Evolutionary conservation across 164 flowering plant genomes (phyloP).

Genomic region (Buxus sempervirens): DNA sequence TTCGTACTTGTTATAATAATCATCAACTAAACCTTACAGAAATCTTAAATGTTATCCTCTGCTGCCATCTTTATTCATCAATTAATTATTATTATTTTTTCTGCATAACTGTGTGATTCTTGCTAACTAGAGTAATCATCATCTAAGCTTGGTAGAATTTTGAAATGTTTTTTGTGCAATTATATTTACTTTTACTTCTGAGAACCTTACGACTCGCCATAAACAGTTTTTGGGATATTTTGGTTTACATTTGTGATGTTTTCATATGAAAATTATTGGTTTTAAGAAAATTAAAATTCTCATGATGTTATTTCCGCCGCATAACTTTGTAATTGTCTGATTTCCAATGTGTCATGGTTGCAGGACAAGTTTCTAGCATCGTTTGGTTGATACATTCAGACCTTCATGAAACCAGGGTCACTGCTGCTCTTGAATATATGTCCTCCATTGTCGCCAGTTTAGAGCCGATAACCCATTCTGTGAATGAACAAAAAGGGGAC

Average conservation of each 20-base stretch:
- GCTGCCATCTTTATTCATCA: neutral
- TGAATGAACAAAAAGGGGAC: constrained; percentile 30
- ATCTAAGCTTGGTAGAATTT: neutral
- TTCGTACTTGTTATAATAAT: neutral
- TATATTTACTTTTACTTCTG: too few species aligned
- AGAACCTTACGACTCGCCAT: neutral
- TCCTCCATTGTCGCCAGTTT: constrained; percentile 71
- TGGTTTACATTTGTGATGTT: neutral
- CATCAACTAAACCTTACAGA: neutral
- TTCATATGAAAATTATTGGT: neutral
- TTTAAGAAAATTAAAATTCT: neutral
- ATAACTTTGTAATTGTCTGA: neutral
- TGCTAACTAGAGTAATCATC: too few species aligned
- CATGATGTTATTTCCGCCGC: neutral
- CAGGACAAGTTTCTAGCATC: constrained; percentile 68
- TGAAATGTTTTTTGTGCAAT: neutral
- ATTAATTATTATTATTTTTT: too few species aligned
- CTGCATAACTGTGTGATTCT: too few species aligned
- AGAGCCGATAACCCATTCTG: constrained; percentile 43
- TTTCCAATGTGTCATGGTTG: constrained; percentile 18
- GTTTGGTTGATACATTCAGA: constrained; percentile 80
- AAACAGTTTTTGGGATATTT: neutral
- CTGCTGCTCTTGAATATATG: constrained; percentile 68
- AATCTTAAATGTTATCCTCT: too few species aligned
- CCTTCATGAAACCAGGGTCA: constrained; percentile 54